Evolutionary conservation across 2,329 filamentous ascomycete genomes (phyloP), one percentile per base, ranked within the genome.

Genomic region (Camptophora hylomeconis): DNA sequence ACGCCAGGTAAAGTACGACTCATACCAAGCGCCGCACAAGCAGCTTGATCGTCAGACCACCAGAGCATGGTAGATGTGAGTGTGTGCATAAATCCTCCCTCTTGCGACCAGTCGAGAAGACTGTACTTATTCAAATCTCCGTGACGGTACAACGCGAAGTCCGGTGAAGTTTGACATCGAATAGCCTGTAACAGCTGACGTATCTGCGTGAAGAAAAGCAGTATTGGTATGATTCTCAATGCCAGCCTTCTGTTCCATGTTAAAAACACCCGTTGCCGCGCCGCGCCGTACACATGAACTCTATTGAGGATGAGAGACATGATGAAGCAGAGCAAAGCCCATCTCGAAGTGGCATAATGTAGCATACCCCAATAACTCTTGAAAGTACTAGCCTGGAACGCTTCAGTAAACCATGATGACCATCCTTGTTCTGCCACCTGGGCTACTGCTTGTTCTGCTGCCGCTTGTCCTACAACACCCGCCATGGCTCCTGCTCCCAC

Each of bases 261-360:
- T 2, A 95, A 63, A 7, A 69, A 68, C n/a, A 94, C 62, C 30
- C 80, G 74, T 30, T 86, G 71, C 37, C 89, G 69, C 9, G 83
- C 87, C 0, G 86, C 87, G 22, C 84, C 87, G 54, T 93, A 95
- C 44, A 95, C 89, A 34, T 86, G 77, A 5, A 89, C 92, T 33
- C 89, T 74, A 51, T 95, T 95, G 14, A 95, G 63, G 33, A 94
- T 60, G 34, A 95, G 71, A 13, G 83, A 83, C 65, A 87, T 80
- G 20, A 76, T 72, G 44, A 95, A 75, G 45, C 84, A 94, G 29
- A 77, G 75, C 33, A 95, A 60, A 1, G 87, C 86, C 89, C 89
- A 95, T 53, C 80, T 80, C 54, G 82, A 92, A 1, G 81, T 92
- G 23, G 84, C 66, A 54, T 95, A 98, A 45, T 75, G 80, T 54